Conservation (phyloP, 495 filamentous ascomycete species). For the Bacidia gigantensis region DNA sequence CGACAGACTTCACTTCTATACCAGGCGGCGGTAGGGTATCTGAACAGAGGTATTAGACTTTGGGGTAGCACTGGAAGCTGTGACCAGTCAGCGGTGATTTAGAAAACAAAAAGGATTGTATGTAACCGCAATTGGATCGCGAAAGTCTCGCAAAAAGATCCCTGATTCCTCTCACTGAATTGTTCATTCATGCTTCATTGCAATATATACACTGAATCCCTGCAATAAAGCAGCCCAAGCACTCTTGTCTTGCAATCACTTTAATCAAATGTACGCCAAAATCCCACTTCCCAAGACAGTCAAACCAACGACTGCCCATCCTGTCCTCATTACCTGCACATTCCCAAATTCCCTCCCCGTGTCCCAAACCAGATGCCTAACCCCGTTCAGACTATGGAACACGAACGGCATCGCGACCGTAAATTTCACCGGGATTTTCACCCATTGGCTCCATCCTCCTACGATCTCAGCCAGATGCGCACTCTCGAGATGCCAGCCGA, state of each 20-base stretch:
- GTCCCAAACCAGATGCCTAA: conserved; percentile 89
- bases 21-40: neutral
- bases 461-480: conserved; percentile 65
- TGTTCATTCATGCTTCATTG: neutral
- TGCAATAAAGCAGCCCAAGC: neutral
- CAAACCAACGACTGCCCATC: conserved; percentile 59
- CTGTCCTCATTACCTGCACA: conserved; percentile 55
- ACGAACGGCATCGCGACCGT: conserved; percentile 67
- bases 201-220: neutral
- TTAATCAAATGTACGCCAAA: conserved; percentile 37
- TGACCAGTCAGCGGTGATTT: neutral
- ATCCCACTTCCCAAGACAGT: conserved; percentile 46
- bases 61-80: no score
- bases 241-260: neutral
- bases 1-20: neutral
- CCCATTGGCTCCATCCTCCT: conserved; percentile 51
- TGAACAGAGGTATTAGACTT: neutral
- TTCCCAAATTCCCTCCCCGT: conserved; percentile 53
- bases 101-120: neutral
- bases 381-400: conserved; percentile 73
- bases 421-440: conserved; percentile 62
- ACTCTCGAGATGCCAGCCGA: conserved; percentile 78
- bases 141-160: neutral
- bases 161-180: neutral
- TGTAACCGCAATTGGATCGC: neutral